These are phyloP conservation scores for Hawksworthiomyces lignivorus DNA, from an alignment of 2,329 filamentous ascomycete species.

Conservation along the genomic window DNA sequence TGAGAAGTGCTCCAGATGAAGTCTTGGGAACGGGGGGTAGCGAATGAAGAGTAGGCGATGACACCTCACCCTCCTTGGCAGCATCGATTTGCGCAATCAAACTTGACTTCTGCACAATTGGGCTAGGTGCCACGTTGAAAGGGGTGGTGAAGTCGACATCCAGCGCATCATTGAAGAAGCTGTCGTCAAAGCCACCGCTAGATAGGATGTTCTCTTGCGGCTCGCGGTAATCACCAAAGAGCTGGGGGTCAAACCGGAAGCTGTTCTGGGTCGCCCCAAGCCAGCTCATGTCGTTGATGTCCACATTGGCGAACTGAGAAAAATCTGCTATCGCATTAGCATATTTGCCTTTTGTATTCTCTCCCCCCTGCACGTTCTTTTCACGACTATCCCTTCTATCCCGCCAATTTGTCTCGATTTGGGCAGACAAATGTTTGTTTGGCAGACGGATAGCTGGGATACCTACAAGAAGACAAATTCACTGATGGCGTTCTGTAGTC, in stretches of 20 bases:
- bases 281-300: conserved; percentile 59
- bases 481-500: conserved; percentile 6
- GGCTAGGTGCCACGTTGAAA: conserved; percentile 57
- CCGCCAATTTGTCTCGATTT: no score
- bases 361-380: no score
- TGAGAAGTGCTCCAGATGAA: conserved; percentile 66
- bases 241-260: conserved; percentile 79
- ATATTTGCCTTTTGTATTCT: neutral
- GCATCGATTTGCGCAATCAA: conserved; percentile 73
- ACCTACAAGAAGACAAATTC: no score
- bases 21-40: no score
- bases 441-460: no score
- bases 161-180: conserved; percentile 67
- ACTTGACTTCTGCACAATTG: conserved; percentile 50
- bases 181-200: conserved; percentile 62
- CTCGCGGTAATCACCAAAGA: conserved; percentile 90
- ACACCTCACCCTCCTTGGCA: conserved; percentile 55
- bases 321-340: conserved; percentile 24
- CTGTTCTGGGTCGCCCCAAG: conserved; percentile 73
- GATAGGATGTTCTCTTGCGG: conserved; percentile 72
- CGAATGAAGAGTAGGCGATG: no score
- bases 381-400: no score
- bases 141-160: conserved; percentile 75
- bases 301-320: conserved; percentile 34
- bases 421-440: no score